Conservation (phyloP, 1,139 yeast species). For the Hanseniaspora uvarum region DNA sequence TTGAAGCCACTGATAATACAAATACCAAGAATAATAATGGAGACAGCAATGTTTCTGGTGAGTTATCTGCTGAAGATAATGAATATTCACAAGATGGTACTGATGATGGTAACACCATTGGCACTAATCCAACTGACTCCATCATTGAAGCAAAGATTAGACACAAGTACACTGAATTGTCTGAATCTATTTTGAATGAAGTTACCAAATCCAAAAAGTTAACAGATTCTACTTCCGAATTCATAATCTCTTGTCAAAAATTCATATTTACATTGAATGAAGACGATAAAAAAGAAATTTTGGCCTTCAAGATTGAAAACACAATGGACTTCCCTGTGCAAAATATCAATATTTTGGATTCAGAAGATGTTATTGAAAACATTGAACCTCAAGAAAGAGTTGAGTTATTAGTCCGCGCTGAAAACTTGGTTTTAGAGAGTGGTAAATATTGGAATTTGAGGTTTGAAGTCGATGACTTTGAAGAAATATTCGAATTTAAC, state of each 20-base stretch:
- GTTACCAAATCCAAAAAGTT: conserved; percentile 58
- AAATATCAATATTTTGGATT: conserved; percentile 39
- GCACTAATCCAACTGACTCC: conserved; percentile 32
- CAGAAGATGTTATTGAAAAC: conserved; percentile 1
- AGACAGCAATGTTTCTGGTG: conserved; percentile 21
- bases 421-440: neutral
- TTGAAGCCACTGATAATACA: conserved; percentile 44
- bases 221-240: conserved; percentile 90
- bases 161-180: conserved; percentile 23
- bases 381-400: conserved; percentile 10
- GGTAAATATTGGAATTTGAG: conserved; percentile 4
- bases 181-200: conserved; percentile 52
- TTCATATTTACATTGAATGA: conserved; percentile 49
- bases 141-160: conserved; percentile 44
- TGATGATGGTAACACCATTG: conserved; percentile 26
- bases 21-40: conserved; percentile 39
- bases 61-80: conserved; percentile 18
- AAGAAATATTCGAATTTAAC: conserved; percentile 17
- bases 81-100: conserved; percentile 23
- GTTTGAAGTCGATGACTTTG: conserved; percentile 13
- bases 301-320: conserved; percentile 77
- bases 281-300: conserved; percentile 43
- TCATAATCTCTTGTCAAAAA: conserved; percentile 73
- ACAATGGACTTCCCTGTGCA: conserved; percentile 73
- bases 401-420: neutral